Conservation (phyloP, 441 rosid genomes). For the Croton laevigatus region DNA sequence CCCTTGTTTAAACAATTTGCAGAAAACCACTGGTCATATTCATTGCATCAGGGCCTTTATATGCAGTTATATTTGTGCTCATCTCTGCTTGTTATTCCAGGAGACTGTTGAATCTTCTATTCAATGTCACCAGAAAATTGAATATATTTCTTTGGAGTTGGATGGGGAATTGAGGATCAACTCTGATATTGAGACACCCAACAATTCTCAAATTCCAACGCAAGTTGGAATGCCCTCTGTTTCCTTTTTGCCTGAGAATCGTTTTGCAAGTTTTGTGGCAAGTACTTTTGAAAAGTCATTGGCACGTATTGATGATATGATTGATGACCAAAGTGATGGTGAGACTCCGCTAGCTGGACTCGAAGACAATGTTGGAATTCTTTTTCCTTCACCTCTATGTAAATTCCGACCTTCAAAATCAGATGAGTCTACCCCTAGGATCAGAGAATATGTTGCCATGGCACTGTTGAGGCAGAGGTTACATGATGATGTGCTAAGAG, state of each 20-base stretch:
- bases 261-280: slow-evolving; percentile 36
- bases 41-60: background rate
- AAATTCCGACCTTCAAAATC: slow-evolving; percentile 44
- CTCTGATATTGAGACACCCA: slow-evolving; percentile 24
- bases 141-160: slow-evolving; percentile 20
- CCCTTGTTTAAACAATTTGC: background rate
- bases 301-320: slow-evolving; percentile 29
- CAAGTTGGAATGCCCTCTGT: slow-evolving; percentile 31
- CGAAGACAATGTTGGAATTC: slow-evolving; percentile 32
- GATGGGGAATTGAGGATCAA: slow-evolving; percentile 28
- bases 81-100: slow-evolving; percentile 37
- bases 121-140: slow-evolving; percentile 23
- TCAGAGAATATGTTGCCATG: slow-evolving; percentile 55
- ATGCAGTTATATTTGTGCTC: slow-evolving; percentile 9
- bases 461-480: slow-evolving; percentile 87
- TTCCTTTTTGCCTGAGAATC: slow-evolving; percentile 35
- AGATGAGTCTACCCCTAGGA: slow-evolving; percentile 41
- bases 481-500: slow-evolving; percentile 60
- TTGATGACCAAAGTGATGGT: slow-evolving; percentile 36
- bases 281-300: slow-evolving; percentile 45
- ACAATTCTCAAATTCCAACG: slow-evolving; percentile 32
- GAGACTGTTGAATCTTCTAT: slow-evolving; percentile 33
- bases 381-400: slow-evolving; percentile 34
- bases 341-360: slow-evolving; percentile 79
- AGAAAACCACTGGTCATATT: background rate